phyloP scores from a whole-genome alignment of 2,329 filamentous ascomycete genomes.

The Neonectria ditissima region DNA sequence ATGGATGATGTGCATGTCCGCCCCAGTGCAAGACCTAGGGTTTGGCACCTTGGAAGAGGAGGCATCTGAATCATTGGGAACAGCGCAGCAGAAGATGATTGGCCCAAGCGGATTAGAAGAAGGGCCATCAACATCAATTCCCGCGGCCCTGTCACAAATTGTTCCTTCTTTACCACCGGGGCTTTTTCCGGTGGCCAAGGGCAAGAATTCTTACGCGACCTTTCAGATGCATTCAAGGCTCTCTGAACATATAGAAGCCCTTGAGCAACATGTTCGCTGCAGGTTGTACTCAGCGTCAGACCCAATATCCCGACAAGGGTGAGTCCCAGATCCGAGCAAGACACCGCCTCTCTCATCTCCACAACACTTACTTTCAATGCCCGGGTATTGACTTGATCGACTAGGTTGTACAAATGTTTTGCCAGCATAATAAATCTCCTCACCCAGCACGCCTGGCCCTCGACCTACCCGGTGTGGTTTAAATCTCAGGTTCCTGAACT shows the following conservation, averaged over 20 bases:
- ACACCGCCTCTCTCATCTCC: no score
- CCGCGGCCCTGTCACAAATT: background rate
- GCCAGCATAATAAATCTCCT: background rate
- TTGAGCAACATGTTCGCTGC: conserved; percentile 1
- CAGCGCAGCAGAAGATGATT: background rate
- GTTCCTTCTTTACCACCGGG: background rate
- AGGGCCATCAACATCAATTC: background rate
- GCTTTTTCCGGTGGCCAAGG: background rate
- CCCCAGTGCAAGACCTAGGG: background rate
- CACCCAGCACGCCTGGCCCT: conserved; percentile 8
- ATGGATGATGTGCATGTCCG: background rate
- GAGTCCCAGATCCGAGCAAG: no score
- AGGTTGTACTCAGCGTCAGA: background rate
- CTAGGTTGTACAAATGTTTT: background rate
- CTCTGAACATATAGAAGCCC: conserved; percentile 4
- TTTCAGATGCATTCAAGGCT: conserved; percentile 4
- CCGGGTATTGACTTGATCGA: background rate
- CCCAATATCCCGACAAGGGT: background rate
- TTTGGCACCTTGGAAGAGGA: background rate
- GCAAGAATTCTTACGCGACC: background rate
- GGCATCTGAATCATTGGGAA: background rate
- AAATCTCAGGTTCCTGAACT: conserved; percentile 12
- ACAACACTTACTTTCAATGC: background rate
- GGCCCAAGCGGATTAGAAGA: background rate
- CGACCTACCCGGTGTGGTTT: conserved; percentile 5